A percentile compares a stretch with the other conserved stretches of the same genome.
phyloP scores from a whole-genome alignment of 108 stramenopile species.

The Phaeodactylum tricornutum region DNA sequence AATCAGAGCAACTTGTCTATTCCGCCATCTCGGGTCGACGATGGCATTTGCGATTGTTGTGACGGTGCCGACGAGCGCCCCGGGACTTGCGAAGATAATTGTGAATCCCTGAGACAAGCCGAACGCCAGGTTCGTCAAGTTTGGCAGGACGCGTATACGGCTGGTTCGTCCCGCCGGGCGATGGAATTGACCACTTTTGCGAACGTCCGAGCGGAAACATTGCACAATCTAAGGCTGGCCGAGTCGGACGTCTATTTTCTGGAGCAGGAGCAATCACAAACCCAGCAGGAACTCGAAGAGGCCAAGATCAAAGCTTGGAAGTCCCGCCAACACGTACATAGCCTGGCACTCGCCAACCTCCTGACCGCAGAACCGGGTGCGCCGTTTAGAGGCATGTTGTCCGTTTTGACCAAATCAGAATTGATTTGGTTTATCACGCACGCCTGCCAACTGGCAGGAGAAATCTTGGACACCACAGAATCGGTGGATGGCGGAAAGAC shows the following conservation, averaged over 20 bases:
- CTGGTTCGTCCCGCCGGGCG: slow-evolving; percentile 31
- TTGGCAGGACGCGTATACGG: slow-evolving; percentile 15
- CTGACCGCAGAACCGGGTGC: not conserved
- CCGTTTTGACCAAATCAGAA: slow-evolving; percentile 13
- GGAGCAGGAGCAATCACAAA: not conserved
- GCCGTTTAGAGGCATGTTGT: slow-evolving; percentile 4
- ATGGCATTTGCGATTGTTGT: slow-evolving; percentile 82
- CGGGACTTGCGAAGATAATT: slow-evolving; percentile 37
- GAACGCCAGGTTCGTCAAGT: slow-evolving; percentile 29
- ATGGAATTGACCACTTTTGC: slow-evolving; percentile 28
- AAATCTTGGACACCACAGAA: slow-evolving; percentile 19
- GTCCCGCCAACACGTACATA: not conserved
- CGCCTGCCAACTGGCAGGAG: slow-evolving; percentile 58
- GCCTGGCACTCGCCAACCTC: not conserved
- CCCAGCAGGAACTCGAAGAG: not conserved
- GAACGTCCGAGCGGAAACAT: slow-evolving; percentile 10
- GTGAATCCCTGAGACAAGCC: slow-evolving; percentile 39
- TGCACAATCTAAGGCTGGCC: not conserved
- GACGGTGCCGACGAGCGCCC: slow-evolving; percentile 56
- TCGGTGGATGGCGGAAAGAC: slow-evolving; percentile 13
- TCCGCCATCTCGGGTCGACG: slow-evolving; percentile 43
- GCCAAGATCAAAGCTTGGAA: not conserved
- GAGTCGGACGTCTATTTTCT: not conserved
- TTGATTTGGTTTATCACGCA: slow-evolving; percentile 38
- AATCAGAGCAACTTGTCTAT: slow-evolving; percentile 43